A percentile compares a stretch with the other conserved stretches of the same genome.
Conservation (phyloP, 345 rosid species). For the Euphorbia lathyris region DNA sequence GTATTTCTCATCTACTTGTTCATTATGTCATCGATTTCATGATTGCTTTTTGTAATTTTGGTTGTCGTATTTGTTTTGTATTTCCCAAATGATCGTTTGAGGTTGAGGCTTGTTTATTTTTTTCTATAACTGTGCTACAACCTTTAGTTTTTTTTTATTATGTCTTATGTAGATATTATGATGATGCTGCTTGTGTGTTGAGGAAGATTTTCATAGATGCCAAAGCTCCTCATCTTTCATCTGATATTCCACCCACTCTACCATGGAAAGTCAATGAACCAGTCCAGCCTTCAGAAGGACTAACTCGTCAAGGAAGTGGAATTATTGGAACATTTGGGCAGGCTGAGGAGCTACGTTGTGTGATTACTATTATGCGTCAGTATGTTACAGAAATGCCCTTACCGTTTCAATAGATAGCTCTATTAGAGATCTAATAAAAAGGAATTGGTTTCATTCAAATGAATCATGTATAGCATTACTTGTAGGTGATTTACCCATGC, state of each 20-base stretch:
- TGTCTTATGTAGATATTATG: conserved; percentile 79
- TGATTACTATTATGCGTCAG: conserved; percentile 95
- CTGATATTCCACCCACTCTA: conserved; percentile 78
- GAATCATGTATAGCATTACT: conserved; percentile 2
- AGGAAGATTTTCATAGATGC: conserved; percentile 97
- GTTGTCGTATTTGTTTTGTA: not conserved
- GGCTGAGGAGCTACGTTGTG: conserved; percentile 97
- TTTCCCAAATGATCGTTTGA: conserved; percentile 5
- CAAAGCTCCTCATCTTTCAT: conserved; percentile 97
- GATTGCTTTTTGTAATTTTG: no score
- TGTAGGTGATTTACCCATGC: no score
- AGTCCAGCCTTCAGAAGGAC: conserved; percentile 72
- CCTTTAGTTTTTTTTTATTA: conserved; percentile 8
- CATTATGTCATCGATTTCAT: not conserved
- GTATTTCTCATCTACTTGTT: not conserved
- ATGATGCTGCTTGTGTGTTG: conserved; percentile 95
- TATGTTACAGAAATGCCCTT: conserved; percentile 36
- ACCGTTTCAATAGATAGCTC: not conserved
- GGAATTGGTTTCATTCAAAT: not conserved
- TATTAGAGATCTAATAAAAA: not conserved
- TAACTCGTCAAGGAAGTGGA: conserved; percentile 98
- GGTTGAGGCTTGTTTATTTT: not conserved
- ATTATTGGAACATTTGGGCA: conserved; percentile 89
- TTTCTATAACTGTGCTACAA: not conserved
- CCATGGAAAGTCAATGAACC: conserved; percentile 96